phyloP scores from a whole-genome alignment of 371 early-diverging fungal species.

The Batkoa obscura region DNA sequence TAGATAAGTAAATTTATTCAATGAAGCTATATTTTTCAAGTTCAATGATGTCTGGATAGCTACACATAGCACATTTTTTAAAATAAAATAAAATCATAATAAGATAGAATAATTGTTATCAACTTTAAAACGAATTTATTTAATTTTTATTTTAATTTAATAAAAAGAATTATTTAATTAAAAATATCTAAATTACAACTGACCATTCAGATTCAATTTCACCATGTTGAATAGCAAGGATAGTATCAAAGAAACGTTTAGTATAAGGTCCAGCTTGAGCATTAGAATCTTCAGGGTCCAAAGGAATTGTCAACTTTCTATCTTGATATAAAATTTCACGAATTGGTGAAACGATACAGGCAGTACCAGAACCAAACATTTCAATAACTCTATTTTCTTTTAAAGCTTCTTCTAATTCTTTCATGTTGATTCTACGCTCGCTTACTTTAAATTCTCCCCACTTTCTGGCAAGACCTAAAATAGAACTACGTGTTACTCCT shows the following conservation, averaged over 20 bases:
- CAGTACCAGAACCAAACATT: slow-evolving; percentile 90
- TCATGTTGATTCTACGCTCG: slow-evolving; percentile 74
- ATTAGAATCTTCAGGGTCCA: slow-evolving; percentile 63
- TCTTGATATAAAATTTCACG: slow-evolving; percentile 49
- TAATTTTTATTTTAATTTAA: too few species aligned
- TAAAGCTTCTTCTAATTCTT: slow-evolving; percentile 48
- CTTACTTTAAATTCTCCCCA: slow-evolving; percentile 86
- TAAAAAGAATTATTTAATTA: too few species aligned
- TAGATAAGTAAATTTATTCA: too few species aligned
- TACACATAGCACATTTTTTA: too few species aligned
- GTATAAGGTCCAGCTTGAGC: slow-evolving; percentile 83
- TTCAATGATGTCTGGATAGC: too few species aligned
- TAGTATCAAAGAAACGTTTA: slow-evolving; percentile 60
- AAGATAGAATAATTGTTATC: too few species aligned
- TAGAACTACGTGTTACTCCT: slow-evolving; percentile 92
- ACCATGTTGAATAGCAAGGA: slow-evolving; percentile 63
- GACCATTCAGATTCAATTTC: slow-evolving; percentile 5
- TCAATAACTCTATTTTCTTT: slow-evolving; percentile 49
- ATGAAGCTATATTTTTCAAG: too few species aligned
- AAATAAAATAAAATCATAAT: too few species aligned
- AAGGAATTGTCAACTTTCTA: slow-evolving; percentile 46
- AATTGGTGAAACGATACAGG: slow-evolving; percentile 87
- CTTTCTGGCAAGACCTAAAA: slow-evolving; percentile 54
- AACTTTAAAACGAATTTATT: too few species aligned
- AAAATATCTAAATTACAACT: not conserved